phyloP scores from a whole-genome alignment of 192 early-diverging fungal genomes.

The Gaertneriomyces semiglobifer region DNA sequence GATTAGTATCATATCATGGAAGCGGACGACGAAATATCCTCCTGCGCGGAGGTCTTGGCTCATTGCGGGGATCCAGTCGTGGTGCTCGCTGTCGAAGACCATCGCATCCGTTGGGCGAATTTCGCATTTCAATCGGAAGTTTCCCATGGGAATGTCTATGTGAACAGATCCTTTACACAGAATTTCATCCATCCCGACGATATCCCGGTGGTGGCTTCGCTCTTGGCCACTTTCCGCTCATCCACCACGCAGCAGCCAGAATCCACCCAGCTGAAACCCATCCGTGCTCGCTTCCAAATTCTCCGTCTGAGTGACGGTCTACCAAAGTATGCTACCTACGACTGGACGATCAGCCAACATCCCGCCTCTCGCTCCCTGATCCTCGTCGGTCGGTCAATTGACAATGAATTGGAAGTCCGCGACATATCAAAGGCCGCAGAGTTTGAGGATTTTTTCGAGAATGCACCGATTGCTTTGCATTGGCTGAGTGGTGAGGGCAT shows the following conservation, averaged over 20 bases:
- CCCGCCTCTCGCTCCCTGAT: constrained; percentile 1
- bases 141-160: neutral
- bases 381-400: constrained; percentile 9
- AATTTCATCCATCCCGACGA: constrained; percentile 18
- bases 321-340: constrained; percentile 6
- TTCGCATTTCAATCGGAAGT: too few species aligned
- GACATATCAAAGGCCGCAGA: constrained; percentile 12
- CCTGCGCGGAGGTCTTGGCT: too few species aligned
- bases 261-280: neutral
- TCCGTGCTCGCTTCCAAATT: constrained; percentile 9
- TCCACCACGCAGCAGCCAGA: neutral
- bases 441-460: constrained; percentile 23
- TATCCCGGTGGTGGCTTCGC: neutral
- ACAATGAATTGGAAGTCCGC: neutral
- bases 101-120: too few species aligned
- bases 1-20: too few species aligned
- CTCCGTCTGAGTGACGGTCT: neutral
- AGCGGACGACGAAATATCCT: too few species aligned
- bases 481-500: constrained; percentile 15
- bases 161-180: constrained; percentile 5
- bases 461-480: constrained; percentile 20
- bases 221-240: constrained; percentile 9
- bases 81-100: too few species aligned
- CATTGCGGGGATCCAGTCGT: too few species aligned
- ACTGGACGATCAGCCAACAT: constrained; percentile 18